Conservation (phyloP, 2,329 filamentous ascomycete genomes). For the Arthrinium phaeospermum region DNA sequence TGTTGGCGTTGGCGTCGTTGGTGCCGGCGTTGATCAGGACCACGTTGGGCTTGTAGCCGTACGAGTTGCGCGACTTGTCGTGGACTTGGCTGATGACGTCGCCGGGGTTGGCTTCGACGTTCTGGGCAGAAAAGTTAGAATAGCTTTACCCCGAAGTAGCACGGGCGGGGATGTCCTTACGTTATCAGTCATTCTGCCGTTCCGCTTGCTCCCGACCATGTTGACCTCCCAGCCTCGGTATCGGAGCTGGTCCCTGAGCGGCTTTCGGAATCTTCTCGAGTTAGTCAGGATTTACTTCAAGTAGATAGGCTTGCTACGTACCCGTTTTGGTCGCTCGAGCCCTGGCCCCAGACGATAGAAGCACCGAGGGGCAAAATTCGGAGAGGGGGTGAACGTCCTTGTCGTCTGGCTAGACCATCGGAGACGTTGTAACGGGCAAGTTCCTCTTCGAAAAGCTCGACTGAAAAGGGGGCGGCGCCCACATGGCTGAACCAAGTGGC, state of each 20-base stretch:
- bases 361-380: slow-evolving; percentile 23
- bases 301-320: neutral
- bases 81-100: slow-evolving; percentile 27
- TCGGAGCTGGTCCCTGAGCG: slow-evolving; percentile 30
- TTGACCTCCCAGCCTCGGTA: slow-evolving; percentile 33
- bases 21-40: slow-evolving; percentile 40
- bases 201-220: slow-evolving; percentile 33
- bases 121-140: slow-evolving; percentile 14
- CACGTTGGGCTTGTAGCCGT: slow-evolving; percentile 29
- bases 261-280: slow-evolving; percentile 29
- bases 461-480: neutral
- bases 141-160: neutral
- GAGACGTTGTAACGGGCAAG: neutral
- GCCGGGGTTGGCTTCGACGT: slow-evolving; percentile 27
- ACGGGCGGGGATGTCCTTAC: slow-evolving; percentile 26
- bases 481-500: neutral
- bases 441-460: neutral
- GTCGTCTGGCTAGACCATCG: neutral
- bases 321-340: slow-evolving; percentile 50
- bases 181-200: slow-evolving; percentile 34
- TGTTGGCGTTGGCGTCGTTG: slow-evolving; percentile 34
- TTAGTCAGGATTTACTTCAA: neutral
- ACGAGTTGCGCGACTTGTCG: slow-evolving; percentile 2
- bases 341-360: slow-evolving; percentile 22
- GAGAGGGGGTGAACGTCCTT: neutral